phyloP scores from a whole-genome alignment of 192 early-diverging fungal genomes.

The Entomortierella beljakovae region DNA sequence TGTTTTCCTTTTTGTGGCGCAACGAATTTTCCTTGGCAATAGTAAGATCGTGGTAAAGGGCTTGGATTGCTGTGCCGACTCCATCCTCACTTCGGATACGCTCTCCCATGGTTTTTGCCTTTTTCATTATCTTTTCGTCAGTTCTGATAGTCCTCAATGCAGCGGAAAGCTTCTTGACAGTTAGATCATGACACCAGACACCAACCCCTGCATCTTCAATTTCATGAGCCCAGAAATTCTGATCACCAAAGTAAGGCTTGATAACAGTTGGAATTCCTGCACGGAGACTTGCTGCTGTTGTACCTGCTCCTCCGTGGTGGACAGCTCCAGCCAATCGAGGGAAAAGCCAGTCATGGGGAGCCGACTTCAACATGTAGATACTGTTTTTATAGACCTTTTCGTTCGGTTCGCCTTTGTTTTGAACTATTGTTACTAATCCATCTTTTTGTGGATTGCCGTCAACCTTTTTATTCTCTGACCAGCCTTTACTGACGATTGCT shows the following conservation, averaged over 20 bases:
- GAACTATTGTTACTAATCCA: background rate
- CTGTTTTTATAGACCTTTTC: conserved; percentile 58
- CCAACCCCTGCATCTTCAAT: conserved; percentile 73
- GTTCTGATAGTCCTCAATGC: conserved; percentile 64
- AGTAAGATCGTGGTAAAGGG: conserved; percentile 72
- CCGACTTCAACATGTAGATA: conserved; percentile 67
- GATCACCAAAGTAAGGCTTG: conserved; percentile 78
- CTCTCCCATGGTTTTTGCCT: conserved; percentile 61
- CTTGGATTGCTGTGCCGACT: conserved; percentile 65
- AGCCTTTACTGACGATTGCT: conserved; percentile 80
- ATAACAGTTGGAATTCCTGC: conserved; percentile 78
- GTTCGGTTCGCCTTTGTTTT: conserved; percentile 25
- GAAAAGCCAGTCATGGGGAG: conserved; percentile 87
- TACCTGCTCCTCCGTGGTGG: conserved; percentile 88
- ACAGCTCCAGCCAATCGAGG: conserved; percentile 69
- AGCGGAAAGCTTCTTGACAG: conserved; percentile 60
- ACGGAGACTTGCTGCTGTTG: conserved; percentile 77
- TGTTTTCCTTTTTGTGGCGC: background rate
- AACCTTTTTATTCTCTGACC: conserved; percentile 64
- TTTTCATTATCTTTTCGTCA: conserved; percentile 64
- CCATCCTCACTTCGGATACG: conserved; percentile 72
- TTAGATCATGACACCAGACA: conserved; percentile 66
- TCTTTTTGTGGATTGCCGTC: conserved; percentile 16
- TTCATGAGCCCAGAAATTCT: conserved; percentile 79
- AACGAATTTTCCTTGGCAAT: conserved; percentile 46